phyloP scores from a whole-genome alignment of 1,284 basidiomycete species.

The Ganoderma boninense region DNA sequence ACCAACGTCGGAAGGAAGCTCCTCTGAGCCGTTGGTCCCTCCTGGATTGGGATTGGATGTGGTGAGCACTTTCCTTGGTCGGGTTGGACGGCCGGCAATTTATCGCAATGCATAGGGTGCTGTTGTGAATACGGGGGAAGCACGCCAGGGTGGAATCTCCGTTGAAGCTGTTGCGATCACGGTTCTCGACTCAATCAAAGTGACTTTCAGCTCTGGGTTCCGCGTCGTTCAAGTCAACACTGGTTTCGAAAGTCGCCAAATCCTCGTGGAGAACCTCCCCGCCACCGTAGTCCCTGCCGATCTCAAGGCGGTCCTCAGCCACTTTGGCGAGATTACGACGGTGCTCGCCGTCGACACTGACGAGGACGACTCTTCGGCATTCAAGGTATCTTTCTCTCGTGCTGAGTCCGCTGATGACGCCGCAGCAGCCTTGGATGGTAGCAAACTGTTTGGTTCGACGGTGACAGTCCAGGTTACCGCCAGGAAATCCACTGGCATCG shows the following conservation, averaged over 20 bases:
- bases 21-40: slow-evolving; percentile 33
- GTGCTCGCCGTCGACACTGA: slow-evolving; percentile 43
- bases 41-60: slow-evolving; percentile 39
- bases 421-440: slow-evolving; percentile 55
- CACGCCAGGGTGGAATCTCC: not conserved
- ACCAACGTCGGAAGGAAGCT: not conserved
- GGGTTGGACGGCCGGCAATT: not conserved
- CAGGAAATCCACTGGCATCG: slow-evolving; percentile 40
- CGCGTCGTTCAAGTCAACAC: slow-evolving; percentile 47
- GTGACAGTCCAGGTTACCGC: slow-evolving; percentile 53
- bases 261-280: slow-evolving; percentile 47
- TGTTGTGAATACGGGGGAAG: not conserved
- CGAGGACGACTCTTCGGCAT: slow-evolving; percentile 27
- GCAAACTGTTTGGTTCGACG: slow-evolving; percentile 44
- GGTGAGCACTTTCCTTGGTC: slow-evolving; percentile 20
- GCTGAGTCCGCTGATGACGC: slow-evolving; percentile 59
- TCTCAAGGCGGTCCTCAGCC: slow-evolving; percentile 31
- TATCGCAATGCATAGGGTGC: not conserved
- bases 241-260: slow-evolving; percentile 52
- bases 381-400: slow-evolving; percentile 54
- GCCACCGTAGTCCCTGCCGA: slow-evolving; percentile 15
- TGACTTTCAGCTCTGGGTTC: slow-evolving; percentile 50
- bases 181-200: slow-evolving; percentile 42
- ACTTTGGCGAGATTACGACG: slow-evolving; percentile 56
- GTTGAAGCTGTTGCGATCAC: slow-evolving; percentile 27